These are phyloP conservation scores for Asterophora lycoperdoides DNA, from an alignment of 768 basidiomycete species.

Conservation along the genomic window DNA sequence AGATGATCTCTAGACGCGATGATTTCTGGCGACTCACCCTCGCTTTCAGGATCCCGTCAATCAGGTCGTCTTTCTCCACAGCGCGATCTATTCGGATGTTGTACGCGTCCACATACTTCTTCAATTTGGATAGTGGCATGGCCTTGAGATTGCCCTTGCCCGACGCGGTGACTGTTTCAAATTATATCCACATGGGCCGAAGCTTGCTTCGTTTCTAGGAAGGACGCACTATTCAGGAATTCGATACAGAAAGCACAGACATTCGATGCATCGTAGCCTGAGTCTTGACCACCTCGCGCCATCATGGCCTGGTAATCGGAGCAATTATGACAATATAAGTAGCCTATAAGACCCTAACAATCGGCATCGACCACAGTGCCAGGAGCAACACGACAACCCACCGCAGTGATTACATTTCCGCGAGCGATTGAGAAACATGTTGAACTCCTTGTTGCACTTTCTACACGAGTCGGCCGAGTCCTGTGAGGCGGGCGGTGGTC, in stretches of 20 bases:
- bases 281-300: conserved; percentile 51
- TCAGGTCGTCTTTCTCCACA: conserved; percentile 76
- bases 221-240: conserved; percentile 52
- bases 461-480: conserved; percentile 43
- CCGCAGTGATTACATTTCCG: conserved; percentile 75
- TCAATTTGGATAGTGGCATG: conserved; percentile 56
- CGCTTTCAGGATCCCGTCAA: conserved; percentile 54
- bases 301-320: conserved; percentile 74
- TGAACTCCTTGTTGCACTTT: conserved; percentile 74
- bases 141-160: conserved; percentile 52
- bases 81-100: conserved; percentile 58
- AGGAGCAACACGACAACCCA: conserved; percentile 27
- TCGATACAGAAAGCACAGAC: conserved; percentile 80
- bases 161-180: conserved; percentile 60
- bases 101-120: conserved; percentile 68
- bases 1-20: not conserved
- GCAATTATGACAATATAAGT: conserved; percentile 68
- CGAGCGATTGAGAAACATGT: conserved; percentile 57
- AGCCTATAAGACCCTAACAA: conserved; percentile 41
- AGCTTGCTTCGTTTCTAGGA: not conserved
- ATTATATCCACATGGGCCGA: not conserved
- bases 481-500: conserved; percentile 43
- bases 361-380: conserved; percentile 1
- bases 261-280: conserved; percentile 59
- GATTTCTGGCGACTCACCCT: conserved; percentile 37